phyloP scores from a whole-genome alignment of 208 protist species.

The Acanthamoeba healyi region DNA sequence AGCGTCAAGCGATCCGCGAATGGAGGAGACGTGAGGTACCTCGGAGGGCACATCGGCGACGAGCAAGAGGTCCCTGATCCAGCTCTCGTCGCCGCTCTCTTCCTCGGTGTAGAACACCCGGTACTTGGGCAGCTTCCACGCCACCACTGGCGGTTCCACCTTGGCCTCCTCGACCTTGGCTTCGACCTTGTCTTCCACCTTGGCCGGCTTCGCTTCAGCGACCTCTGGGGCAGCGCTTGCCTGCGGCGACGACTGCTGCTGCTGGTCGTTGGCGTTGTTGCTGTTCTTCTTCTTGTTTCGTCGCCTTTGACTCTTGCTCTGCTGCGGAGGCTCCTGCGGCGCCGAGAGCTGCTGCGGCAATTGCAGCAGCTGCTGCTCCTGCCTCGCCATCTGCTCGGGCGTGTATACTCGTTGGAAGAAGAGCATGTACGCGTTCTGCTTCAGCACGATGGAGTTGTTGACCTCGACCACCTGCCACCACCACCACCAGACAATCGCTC shows the following conservation, averaged over 20 bases:
- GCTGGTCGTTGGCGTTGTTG: background rate
- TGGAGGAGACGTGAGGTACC: background rate
- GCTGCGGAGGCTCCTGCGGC: background rate
- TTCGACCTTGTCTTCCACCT: background rate
- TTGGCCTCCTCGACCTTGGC: background rate
- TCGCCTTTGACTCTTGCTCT: background rate
- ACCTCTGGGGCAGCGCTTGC: too few species aligned
- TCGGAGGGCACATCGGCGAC: background rate
- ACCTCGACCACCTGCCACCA: constrained; percentile 34
- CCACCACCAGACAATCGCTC: background rate
- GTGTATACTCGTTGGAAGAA: constrained; percentile 70
- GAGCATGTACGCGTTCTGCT: constrained; percentile 79
- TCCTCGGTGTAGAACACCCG: constrained; percentile 68
- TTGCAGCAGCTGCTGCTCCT: constrained; percentile 8
- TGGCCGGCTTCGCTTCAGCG: too few species aligned
- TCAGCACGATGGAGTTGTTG: constrained; percentile 71
- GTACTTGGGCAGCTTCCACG: constrained; percentile 64
- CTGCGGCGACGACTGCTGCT: background rate
- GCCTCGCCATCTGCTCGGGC: constrained; percentile 50
- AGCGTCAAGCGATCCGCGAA: background rate
- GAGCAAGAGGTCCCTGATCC: constrained; percentile 66
- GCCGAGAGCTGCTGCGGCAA: background rate
- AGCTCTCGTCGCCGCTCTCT: constrained; percentile 55
- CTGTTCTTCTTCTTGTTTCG: constrained; percentile 53
- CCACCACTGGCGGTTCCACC: background rate